Percentiles rank a stretch among this genome's conserved stretches.
phyloP scores from a whole-genome alignment of 2,329 filamentous ascomycete species.

The Zarea fungicola region DNA sequence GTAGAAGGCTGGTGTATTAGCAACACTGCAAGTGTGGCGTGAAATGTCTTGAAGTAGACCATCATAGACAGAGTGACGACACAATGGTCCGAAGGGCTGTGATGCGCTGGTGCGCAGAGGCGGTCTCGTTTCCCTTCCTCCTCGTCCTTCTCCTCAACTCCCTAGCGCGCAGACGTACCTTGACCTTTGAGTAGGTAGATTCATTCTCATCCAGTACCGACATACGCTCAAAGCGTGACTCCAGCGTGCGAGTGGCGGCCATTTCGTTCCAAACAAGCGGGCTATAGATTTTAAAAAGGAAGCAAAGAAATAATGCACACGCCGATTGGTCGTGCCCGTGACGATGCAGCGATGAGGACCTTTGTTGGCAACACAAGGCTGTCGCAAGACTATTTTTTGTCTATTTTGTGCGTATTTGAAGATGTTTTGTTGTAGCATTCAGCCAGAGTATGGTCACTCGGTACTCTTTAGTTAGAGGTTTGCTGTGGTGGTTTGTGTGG shows the following conservation, averaged over 20 bases:
- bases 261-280: neutral
- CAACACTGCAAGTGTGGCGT: neutral
- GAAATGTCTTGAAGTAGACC: too few species aligned
- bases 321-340: neutral
- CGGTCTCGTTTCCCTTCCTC: neutral
- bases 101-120: too few species aligned
- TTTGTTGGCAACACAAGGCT: too few species aligned
- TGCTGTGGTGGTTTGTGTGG: slow-evolving; percentile 3
- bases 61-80: too few species aligned
- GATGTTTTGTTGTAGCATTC: too few species aligned
- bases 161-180: slow-evolving; percentile 52
- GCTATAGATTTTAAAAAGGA: neutral
- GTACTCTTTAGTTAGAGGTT: neutral
- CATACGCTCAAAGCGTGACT: slow-evolving; percentile 84
- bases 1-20: neutral
- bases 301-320: neutral
- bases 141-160: neutral
- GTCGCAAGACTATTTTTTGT: too few species aligned
- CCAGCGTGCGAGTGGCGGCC: slow-evolving; percentile 67
- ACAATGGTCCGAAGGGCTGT: too few species aligned
- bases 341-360: too few species aligned
- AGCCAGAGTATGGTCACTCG: too few species aligned
- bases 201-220: slow-evolving; percentile 88
- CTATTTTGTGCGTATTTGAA: too few species aligned
- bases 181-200: slow-evolving; percentile 63